Conservation (phyloP, 305 asterid species). For the Fraxinus platypoda region DNA sequence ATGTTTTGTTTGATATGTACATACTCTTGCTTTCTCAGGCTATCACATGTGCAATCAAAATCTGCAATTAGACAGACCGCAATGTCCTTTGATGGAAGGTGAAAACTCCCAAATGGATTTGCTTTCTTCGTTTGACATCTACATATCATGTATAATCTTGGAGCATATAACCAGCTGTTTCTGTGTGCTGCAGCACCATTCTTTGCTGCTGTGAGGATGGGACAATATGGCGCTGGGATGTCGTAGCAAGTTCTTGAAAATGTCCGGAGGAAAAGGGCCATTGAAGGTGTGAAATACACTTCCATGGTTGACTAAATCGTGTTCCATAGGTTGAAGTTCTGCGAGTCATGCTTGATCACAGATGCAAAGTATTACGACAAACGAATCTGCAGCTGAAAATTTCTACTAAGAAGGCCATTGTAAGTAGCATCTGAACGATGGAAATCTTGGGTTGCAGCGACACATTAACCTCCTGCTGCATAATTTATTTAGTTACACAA, state of each 20-base stretch:
- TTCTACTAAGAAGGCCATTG: background rate
- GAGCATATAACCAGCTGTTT: slow-evolving; percentile 6
- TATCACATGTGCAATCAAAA: slow-evolving; percentile 80
- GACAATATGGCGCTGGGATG: slow-evolving; percentile 98
- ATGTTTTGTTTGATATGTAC: background rate
- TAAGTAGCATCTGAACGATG: background rate
- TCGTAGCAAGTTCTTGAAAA: slow-evolving; percentile 57
- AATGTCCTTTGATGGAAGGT: slow-evolving; percentile 92
- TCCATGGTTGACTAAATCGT: background rate
- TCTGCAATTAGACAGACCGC: slow-evolving; percentile 91
- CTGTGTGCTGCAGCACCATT: slow-evolving; percentile 60
- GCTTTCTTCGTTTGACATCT: background rate
- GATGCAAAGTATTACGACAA: background rate
- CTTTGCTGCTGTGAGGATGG: slow-evolving; percentile 98
- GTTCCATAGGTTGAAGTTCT: background rate
- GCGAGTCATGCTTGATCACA: background rate
- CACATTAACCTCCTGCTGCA: background rate
- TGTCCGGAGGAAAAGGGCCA: background rate
- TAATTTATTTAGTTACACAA: background rate
- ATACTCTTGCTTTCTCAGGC: slow-evolving; percentile 41
- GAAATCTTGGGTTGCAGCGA: background rate
- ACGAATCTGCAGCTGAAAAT: background rate
- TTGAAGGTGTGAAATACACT: background rate
- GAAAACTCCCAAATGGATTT: slow-evolving; percentile 2
- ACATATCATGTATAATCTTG: background rate